Conservation (phyloP, 139 green algal species). For the Micromonas pusilla region DNA sequence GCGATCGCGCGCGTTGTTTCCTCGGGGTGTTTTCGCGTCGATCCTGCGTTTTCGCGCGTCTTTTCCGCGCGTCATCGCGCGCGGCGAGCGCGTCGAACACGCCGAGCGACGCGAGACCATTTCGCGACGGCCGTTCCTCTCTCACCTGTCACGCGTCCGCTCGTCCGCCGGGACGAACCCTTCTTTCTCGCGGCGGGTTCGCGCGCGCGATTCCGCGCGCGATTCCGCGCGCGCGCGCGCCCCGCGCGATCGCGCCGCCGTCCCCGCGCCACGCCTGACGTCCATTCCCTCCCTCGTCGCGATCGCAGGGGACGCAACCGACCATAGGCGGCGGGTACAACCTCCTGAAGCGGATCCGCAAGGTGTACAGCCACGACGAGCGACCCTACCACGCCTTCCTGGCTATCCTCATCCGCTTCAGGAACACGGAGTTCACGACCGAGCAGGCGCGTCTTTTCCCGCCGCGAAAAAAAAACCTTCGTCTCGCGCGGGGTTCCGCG, state of each 20-base stretch:
- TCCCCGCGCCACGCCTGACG: not conserved
- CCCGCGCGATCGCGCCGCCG: too few relatives aligned
- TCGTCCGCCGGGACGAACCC: too few relatives aligned
- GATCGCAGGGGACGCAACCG: not conserved
- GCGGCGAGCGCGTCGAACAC: too few relatives aligned
- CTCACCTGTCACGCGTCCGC: too few relatives aligned
- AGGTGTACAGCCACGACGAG: not conserved
- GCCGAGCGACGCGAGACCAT: too few relatives aligned
- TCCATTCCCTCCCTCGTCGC: not conserved
- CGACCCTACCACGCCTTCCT: slow-evolving; percentile 9
- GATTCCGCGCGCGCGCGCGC: not conserved
- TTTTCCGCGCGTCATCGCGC: too few relatives aligned
- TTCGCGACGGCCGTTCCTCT: too few relatives aligned
- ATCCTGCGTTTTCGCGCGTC: not conserved
- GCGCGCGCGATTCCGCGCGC: not conserved
- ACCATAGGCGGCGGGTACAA: slow-evolving; percentile 6
- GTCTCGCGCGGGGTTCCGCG: too few relatives aligned
- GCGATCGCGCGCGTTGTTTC: not conserved
- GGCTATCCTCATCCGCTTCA: slow-evolving; percentile 13
- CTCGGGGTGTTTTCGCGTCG: not conserved
- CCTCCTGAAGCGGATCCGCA: slow-evolving; percentile 6
- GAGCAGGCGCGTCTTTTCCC: slow-evolving; percentile 2
- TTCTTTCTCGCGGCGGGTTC: not conserved
- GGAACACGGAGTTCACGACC: slow-evolving; percentile 11
- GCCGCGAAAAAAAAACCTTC: too few relatives aligned